phyloP scores from a whole-genome alignment of 1,284 basidiomycete genomes.

The Pulveroboletus sp. region DNA sequence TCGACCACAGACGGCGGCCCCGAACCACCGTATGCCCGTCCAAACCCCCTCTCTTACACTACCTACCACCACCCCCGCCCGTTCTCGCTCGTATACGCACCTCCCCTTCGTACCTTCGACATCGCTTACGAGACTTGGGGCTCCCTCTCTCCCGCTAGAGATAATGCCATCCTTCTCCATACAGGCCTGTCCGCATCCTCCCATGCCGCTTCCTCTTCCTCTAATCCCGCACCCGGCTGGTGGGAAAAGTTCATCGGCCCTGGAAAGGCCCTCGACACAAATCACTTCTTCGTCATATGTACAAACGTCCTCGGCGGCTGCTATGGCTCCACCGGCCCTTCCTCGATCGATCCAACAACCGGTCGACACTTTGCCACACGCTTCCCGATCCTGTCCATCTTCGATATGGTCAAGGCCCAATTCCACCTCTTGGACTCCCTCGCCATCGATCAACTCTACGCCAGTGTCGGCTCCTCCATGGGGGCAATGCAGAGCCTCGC shows the following conservation, averaged over 20 bases:
- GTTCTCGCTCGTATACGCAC: slow-evolving; percentile 73
- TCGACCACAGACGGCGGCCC: slow-evolving; percentile 47
- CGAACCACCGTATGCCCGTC: slow-evolving; percentile 74
- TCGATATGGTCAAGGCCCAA: slow-evolving; percentile 96
- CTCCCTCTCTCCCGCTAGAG: slow-evolving; percentile 67
- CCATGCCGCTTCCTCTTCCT: slow-evolving; percentile 83
- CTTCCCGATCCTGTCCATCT: slow-evolving; percentile 90
- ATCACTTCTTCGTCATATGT: slow-evolving; percentile 92
- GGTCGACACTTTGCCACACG: slow-evolving; percentile 81
- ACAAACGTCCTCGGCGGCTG: slow-evolving; percentile 97
- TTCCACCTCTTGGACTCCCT: slow-evolving; percentile 85
- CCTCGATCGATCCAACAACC: slow-evolving; percentile 67
- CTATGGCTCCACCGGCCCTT: slow-evolving; percentile 95
- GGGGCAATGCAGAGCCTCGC: slow-evolving; percentile 97
- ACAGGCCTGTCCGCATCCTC: slow-evolving; percentile 95
- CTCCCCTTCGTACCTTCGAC: slow-evolving; percentile 72
- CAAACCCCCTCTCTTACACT: slow-evolving; percentile 65
- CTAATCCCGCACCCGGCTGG: slow-evolving; percentile 89
- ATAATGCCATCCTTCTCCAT: slow-evolving; percentile 95
- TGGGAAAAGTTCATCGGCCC: slow-evolving; percentile 99
- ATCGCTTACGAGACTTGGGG: slow-evolving; percentile 99
- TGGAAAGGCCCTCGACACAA: slow-evolving; percentile 89
- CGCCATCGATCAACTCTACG: slow-evolving; percentile 84
- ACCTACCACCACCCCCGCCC: slow-evolving; percentile 60
- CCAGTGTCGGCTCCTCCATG: slow-evolving; percentile 93